Evolutionary conservation across 2,329 filamentous ascomycete genomes (phyloP), one percentile per base, ranked within the genome.

Genomic region (Cladophialophora carrionii): DNA sequence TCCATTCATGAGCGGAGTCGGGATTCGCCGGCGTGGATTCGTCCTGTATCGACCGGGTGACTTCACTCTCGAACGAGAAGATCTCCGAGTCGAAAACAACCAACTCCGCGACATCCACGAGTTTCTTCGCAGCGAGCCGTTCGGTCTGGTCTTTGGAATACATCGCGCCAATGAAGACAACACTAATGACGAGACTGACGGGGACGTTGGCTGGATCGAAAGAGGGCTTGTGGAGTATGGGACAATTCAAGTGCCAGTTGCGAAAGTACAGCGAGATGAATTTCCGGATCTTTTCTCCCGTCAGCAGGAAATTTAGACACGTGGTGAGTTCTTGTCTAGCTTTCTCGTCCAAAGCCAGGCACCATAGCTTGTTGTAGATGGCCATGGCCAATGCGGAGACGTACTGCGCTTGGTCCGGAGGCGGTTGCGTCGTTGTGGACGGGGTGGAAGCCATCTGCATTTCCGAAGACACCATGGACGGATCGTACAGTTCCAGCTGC

Each of bases 141-240:
- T 81, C 79, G 41, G 71, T 72, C 56, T 77, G 73, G 55, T 79
- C 75, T 7, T 73, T 73, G 3, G 78, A 80, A 64, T 81, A 81
- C 73, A 81, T 79, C 0, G 79, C 78, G 4, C 80, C 81, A 71
- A 80, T 77, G 58, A 82, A 76, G 0, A 76, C 71, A 4, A 82
- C 71, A 0, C 77, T 73, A 0, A 78, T 73, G 4, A 83, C 71
- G 5, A 83, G 70, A 0, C 76, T 73, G 32, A 77, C 66, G 2
- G 78, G 71, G 3, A 74, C 74, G 1, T 72, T 73, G 14, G 79
- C 74, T 2, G 76, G 72, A 61, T 79, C 73, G 59, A 82, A 82
- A 0, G 78, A 76, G 4, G 78, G 75, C 8, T 71, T 66, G 67
- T 82, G 79, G 4, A 82, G 70, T 31, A 82, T 77, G 0, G 79